Conservation (phyloP, 495 filamentous ascomycete genomes). For the Neurospora sp. region DNA sequence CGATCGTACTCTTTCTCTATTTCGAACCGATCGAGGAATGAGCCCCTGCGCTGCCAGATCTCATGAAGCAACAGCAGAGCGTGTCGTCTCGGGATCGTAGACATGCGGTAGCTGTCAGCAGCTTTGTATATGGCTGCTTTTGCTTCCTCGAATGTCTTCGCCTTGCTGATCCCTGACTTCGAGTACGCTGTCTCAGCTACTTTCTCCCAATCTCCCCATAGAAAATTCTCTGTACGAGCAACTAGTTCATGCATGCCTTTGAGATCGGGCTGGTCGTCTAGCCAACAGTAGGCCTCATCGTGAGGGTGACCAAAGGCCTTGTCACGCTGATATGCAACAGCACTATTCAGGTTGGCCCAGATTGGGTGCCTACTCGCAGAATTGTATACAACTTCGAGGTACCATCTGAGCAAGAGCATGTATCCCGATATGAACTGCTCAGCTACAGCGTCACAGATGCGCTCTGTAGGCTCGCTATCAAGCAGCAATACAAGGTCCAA, state of each 20-base stretch:
- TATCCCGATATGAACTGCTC: neutral
- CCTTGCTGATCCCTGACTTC: neutral
- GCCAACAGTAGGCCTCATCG: neutral
- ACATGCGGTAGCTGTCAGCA: neutral
- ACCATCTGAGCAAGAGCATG: neutral
- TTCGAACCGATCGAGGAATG: neutral
- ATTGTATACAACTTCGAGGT: no score
- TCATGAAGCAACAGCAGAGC: neutral
- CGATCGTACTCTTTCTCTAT: neutral
- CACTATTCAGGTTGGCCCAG: neutral
- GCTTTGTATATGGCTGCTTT: neutral
- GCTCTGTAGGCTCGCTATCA: neutral
- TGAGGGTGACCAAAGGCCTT: neutral
- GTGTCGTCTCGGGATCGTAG: neutral
- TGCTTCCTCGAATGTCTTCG: neutral
- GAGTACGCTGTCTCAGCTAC: neutral
- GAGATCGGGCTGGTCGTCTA: neutral
- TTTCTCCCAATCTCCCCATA: neutral
- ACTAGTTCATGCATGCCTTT: neutral
- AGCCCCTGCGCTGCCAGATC: neutral
- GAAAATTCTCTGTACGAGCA: neutral
- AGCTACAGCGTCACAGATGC: neutral
- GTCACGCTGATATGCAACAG: neutral
- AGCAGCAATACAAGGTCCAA: neutral
- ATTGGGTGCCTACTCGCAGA: no score